Base-by-base conservation (phyloP, 2,329 filamentous ascomycete genomes). In the Zymoseptoria ardabiliae region DNA sequence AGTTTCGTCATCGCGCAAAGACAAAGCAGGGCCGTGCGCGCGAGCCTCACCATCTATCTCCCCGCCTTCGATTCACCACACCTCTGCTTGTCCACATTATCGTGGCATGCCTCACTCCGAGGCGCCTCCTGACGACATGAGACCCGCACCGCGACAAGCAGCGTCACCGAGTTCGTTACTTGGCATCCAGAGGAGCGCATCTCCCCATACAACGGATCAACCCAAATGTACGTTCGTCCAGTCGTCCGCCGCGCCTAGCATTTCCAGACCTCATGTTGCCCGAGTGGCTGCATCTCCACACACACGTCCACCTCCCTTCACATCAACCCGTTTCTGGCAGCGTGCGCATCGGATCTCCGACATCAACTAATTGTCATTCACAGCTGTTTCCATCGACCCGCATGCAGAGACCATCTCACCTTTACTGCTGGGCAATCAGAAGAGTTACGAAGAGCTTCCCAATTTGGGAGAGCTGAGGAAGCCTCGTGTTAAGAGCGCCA, bases 321-420 rank as follows among this genome's bases (percentile, higher is more conserved):
- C 20, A 19, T 56, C 30, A 17, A 22, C 23, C 22, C 19, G 4
- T 22, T 50, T 50, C 35, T 56, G 54, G 21, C 9, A 30, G 52
- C 28, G 49, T 57, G 23, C 22, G 41, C 41, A 50, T 56, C 10
- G 50, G 30, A 50, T 45, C 53, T 56, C 30, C 54, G 53, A 57
- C 51, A 53, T 50, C 30, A 21, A 58, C 64, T 66, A 41, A 64
- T 61, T 60, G 56, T 61, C 57, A 10, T 58, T 51, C 45, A 51
- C 66, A 80, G 78, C 74, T 61, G 77, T 79, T 35, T 76, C 77
- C 4, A 79, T 79, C 63, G 75, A 74, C 55, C 66, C 65, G 51
- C 72, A 77, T 35, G 68, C 75, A 28, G 77, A 79, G 62, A 73
- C 72, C 53, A 78, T 79, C 53, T 80, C 78, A 21, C 78, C 78